Conservation (phyloP, 371 early-diverging fungal genomes). For the Chytridium lagenaria region DNA sequence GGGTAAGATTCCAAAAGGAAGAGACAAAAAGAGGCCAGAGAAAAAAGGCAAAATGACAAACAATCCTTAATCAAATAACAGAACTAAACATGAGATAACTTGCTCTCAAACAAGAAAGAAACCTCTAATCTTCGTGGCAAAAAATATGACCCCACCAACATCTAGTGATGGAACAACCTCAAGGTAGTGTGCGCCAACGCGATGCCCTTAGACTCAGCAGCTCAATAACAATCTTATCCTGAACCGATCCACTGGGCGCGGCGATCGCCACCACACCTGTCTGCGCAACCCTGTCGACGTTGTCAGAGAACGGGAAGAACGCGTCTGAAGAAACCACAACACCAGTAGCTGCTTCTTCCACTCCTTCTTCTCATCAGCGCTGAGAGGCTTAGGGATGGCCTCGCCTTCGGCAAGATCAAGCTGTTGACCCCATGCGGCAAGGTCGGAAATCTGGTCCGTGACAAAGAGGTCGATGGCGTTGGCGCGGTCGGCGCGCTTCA, state of each 20-base stretch:
- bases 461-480: slow-evolving; percentile 97
- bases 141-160: too few relatives aligned
- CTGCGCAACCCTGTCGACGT: slow-evolving; percentile 84
- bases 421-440: slow-evolving; percentile 77
- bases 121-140: too few relatives aligned
- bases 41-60: too few relatives aligned
- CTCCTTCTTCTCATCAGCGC: slow-evolving; percentile 76
- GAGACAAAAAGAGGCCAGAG: too few relatives aligned
- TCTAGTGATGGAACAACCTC: slow-evolving; percentile 97
- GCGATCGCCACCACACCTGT: slow-evolving; percentile 90
- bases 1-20: too few relatives aligned
- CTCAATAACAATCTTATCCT: slow-evolving; percentile 84
- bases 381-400: slow-evolving; percentile 76
- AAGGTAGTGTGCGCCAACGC: slow-evolving; percentile 82
- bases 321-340: slow-evolving; percentile 93
- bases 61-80: too few relatives aligned
- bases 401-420: slow-evolving; percentile 54
- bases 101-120: too few relatives aligned
- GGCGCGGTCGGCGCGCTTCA: slow-evolving; percentile 94
- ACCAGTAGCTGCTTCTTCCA: slow-evolving; percentile 75
- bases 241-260: slow-evolving; percentile 90
- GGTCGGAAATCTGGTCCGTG: slow-evolving; percentile 85
- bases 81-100: too few relatives aligned
- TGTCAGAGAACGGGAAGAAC: slow-evolving; percentile 98
- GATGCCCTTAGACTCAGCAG: slow-evolving; percentile 83